Base-by-base conservation (phyloP, 345 rosid genomes). In the Lepidium africanum region DNA sequence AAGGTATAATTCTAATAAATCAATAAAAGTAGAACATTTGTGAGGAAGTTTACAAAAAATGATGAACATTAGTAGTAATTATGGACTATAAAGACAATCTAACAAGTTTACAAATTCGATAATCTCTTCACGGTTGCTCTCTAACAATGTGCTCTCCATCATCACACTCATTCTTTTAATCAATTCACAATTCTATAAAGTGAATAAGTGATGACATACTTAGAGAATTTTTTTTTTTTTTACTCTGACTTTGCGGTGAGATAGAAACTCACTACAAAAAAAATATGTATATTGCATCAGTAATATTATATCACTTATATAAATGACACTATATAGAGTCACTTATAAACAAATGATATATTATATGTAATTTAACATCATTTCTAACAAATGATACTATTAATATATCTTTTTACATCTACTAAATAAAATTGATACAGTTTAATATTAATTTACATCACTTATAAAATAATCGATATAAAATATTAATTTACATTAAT, bases 91-190 rank as follows among this genome's bases (percentile, higher is more conserved):
- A 38, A 36, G 81, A 67, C 83, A 85, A 78, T 65, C 76, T 76
- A 41, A 87, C 96, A 30, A 94, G 91, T 82, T 89, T 89, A 94
- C 32, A 94, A 80, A 67, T 86, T 58, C 87, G 87, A 65, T 91
- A 96, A 74, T 94, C 97, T 77, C 99, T 82, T 63, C 97, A 0
- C 93, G 86, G 87, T 85, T 85, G 87, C 93, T 94, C 87, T 89
- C 96, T 48, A 89, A 73, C 75, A 89, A 79, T 9, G 97, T 96
- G 72, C 96, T 85, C 60, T 87, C 93, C 77, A 83, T 96, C 48
- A 72, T 19, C 30, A 61, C 30, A 58, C 30, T 25, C 27, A 57
- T 23, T 54, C 11, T 35, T 2, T 10, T 6, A 25, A 10, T 36
- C 1, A 12, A 11, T 32, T 55, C 23, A 32, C 39, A 10, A 1